Evolutionary conservation across 495 filamentous ascomycete species (phyloP), one percentile per base, ranked within the genome.

Genomic region (Arthonia radiata): DNA sequence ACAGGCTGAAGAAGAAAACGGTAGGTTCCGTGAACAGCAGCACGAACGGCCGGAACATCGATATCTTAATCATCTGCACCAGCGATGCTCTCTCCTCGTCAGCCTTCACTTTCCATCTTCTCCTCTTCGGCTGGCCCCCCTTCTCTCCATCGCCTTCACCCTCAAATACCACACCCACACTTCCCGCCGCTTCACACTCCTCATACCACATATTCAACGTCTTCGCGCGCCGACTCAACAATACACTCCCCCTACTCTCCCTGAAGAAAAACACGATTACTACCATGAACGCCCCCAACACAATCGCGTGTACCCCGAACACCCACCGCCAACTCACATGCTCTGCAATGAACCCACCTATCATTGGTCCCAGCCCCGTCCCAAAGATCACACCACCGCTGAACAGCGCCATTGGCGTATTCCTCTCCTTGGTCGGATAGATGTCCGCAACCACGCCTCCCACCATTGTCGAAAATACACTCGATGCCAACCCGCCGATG

Each of bases 1-100:
- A 93, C 9, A 89, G 52, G 13, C 74, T 82, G 48, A 92, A 94
- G 53, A 73, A 90, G 52, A 92, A 91, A 12, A 93, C 80, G 8
- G 92, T 78, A 0, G 82, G 77, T 37, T 93, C 83, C 7, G 80
- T 91, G 38, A 77, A 50, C 13, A 94, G 69, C 17, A 94, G 57
- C 31, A 77, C 64, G 48, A 93, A 90, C 4, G 82, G 81, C 9
- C 80, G 61, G 25, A 65, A 74, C 13, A 77, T 48, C 0, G 78
- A 86, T 15, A 79, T 64, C 15, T 54, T 51, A 29, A 92, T 71
- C 67, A 83, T 79, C 35, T 61, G 62, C 7, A 34, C 37, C 19
- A 91, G 36, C 4, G 63, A 74, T 15, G 57, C 60, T 9, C 74
- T 63, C 39, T 89, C 69, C 39, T 90, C 78, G 36, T 92, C 82